phyloP scores from a whole-genome alignment of 1,139 yeast species.

The Spathaspora jeffriesii region DNA sequence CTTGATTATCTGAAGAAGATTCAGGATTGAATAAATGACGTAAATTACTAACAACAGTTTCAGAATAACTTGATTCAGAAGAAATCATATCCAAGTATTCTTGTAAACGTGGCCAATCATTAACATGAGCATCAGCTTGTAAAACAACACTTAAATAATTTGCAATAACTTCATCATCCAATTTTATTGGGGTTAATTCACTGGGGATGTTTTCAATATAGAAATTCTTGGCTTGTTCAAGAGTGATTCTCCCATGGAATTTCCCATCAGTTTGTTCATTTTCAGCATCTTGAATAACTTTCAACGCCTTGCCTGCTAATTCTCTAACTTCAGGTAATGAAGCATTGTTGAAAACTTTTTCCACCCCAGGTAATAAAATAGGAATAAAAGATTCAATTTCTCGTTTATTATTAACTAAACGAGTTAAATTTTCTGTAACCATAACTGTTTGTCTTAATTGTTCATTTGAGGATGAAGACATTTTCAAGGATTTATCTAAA shows the following conservation, averaged over 20 bases:
- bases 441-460: conserved; percentile 96
- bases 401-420: conserved; percentile 90
- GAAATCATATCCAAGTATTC: conserved; percentile 56
- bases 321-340: conserved; percentile 97
- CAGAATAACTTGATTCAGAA: conserved; percentile 35
- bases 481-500: conserved; percentile 84
- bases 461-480: conserved; percentile 91
- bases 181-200: conserved; percentile 20
- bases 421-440: conserved; percentile 93
- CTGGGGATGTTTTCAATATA: conserved; percentile 35
- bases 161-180: conserved; percentile 34
- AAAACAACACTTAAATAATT: conserved; percentile 59
- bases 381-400: conserved; percentile 92
- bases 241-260: conserved; percentile 73
- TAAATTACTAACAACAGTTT: conserved; percentile 51
- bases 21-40: conserved; percentile 69
- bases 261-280: conserved; percentile 63
- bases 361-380: conserved; percentile 82
- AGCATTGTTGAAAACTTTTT: conserved; percentile 86
- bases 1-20: conserved; percentile 58
- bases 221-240: conserved; percentile 54
- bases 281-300: conserved; percentile 82
- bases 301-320: conserved; percentile 81
- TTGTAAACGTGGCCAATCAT: conserved; percentile 80
- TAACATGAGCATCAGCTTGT: conserved; percentile 78